Evolutionary conservation across 2,329 filamentous ascomycete species (phyloP).

Genomic region (Cytospora schulzeri): DNA sequence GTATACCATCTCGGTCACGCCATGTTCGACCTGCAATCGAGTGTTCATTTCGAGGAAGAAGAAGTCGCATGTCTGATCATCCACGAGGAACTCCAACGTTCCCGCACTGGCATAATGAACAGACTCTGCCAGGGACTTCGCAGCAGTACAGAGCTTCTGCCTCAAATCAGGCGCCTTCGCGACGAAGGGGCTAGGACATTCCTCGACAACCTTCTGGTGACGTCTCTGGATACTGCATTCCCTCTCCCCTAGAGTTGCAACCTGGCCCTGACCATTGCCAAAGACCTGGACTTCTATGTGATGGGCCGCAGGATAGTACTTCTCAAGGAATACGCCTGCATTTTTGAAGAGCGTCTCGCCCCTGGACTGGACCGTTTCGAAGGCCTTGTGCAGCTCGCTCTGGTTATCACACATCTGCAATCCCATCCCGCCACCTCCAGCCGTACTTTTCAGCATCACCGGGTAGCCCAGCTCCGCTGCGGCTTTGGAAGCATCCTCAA

Average conservation of each 20-base stretch:
- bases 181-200: slow-evolving; percentile 66
- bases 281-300: slow-evolving; percentile 72
- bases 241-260: slow-evolving; percentile 63
- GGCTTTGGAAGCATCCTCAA: slow-evolving; percentile 55
- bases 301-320: slow-evolving; percentile 60
- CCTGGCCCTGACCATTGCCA: slow-evolving; percentile 60
- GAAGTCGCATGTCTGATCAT: slow-evolving; percentile 62
- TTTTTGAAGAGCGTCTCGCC: slow-evolving; percentile 63
- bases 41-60: slow-evolving; percentile 60
- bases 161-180: slow-evolving; percentile 28
- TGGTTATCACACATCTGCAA: slow-evolving; percentile 55
- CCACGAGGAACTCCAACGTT: slow-evolving; percentile 59
- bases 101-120: slow-evolving; percentile 42
- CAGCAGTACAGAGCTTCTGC: slow-evolving; percentile 18
- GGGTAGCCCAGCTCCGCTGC: slow-evolving; percentile 37
- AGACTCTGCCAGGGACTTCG: slow-evolving; percentile 48
- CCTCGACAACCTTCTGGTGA: slow-evolving; percentile 72
- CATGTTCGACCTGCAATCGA: slow-evolving; percentile 75
- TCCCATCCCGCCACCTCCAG: slow-evolving; percentile 67
- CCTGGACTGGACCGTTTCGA: slow-evolving; percentile 57
- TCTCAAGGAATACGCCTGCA: slow-evolving; percentile 63
- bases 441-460: slow-evolving; percentile 58
- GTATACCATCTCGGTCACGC: slow-evolving; percentile 77
- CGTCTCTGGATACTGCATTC: slow-evolving; percentile 69
- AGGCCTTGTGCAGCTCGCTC: slow-evolving; percentile 54